These are phyloP conservation scores for Tylopilus sp. DNA, from an alignment of 768 basidiomycete species.

Conservation along the genomic window DNA sequence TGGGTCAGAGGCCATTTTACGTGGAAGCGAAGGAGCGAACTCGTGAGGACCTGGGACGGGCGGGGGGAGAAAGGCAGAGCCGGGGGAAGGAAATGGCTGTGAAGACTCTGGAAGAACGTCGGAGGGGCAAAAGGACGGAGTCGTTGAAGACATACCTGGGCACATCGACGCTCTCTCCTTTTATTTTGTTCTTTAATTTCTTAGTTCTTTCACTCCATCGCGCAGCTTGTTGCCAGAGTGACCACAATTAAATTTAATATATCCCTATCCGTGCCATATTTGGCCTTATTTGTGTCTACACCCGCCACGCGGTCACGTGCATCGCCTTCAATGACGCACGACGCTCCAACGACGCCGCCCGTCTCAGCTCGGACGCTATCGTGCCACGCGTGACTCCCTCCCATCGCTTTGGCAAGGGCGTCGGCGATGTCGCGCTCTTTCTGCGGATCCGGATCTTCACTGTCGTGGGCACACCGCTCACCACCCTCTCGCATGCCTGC, in stretches of 20 bases:
- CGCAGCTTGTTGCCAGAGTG: constrained; percentile 1
- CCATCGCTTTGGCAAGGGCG: constrained; percentile 6
- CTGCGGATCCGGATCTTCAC: constrained; percentile 15
- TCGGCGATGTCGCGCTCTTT: constrained; percentile 20
- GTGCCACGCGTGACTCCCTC: constrained; percentile 19
- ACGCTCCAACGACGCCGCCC: constrained; percentile 25
- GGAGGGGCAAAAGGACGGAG: background rate
- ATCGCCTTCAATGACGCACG: constrained; percentile 19
- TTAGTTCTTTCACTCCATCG: background rate
- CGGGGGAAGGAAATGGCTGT: constrained; percentile 58
- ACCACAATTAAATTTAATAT: background rate
- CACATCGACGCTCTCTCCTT: background rate
- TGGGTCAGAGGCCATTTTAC: constrained; percentile 20
- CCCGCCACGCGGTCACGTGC: constrained; percentile 16
- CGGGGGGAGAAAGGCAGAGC: constrained; percentile 65
- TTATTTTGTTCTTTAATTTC: background rate
- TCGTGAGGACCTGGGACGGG: constrained; percentile 66
- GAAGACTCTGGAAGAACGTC: constrained; percentile 33
- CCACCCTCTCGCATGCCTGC: background rate
- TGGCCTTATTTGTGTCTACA: constrained; percentile 18
- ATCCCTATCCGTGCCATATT: constrained; percentile 4
- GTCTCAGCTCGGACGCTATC: constrained; percentile 30
- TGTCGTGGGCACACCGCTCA: background rate
- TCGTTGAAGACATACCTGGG: constrained; percentile 4
- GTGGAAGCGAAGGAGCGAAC: constrained; percentile 44